These are phyloP conservation scores for Chlorociboria aeruginascens DNA, from an alignment of 495 filamentous ascomycete species.

Conservation along the genomic window DNA sequence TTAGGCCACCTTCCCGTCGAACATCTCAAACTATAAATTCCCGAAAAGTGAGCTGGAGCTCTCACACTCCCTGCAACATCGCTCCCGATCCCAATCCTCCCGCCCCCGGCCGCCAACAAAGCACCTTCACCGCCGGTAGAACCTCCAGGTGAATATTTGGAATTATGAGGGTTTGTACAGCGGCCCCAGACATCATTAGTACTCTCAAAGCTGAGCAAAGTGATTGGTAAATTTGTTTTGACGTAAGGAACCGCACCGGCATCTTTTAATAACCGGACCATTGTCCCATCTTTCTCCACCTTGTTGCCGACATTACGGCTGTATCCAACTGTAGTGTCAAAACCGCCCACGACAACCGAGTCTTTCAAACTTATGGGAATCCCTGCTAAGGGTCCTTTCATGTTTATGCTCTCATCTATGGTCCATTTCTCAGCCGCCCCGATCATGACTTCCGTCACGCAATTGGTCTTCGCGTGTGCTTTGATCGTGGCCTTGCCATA, in stretches of 20 bases:
- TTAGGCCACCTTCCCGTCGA: slow-evolving; percentile 96
- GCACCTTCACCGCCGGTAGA: slow-evolving; percentile 86
- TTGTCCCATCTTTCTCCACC: slow-evolving; percentile 51
- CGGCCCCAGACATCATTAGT: slow-evolving; percentile 84
- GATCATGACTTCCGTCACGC: slow-evolving; percentile 81
- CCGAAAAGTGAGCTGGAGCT: slow-evolving; percentile 79
- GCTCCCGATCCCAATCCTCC: slow-evolving; percentile 86
- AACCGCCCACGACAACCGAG: slow-evolving; percentile 72
- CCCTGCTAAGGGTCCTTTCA: slow-evolving; percentile 76
- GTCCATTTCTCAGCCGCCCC: slow-evolving; percentile 71
- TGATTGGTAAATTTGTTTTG: slow-evolving; percentile 90
- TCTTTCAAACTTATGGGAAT: slow-evolving; percentile 88
- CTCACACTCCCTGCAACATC: slow-evolving; percentile 92
- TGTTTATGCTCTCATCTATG: slow-evolving; percentile 45
- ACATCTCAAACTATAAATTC: slow-evolving; percentile 82
- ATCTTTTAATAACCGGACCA: slow-evolving; percentile 73
- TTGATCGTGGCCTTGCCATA: slow-evolving; percentile 82
- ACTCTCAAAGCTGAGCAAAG: slow-evolving; percentile 84
- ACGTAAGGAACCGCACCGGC: slow-evolving; percentile 94
- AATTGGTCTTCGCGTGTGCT: slow-evolving; percentile 83
- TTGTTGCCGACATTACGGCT: slow-evolving; percentile 59
- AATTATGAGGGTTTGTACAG: slow-evolving; percentile 72
- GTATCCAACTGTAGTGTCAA: slow-evolving; percentile 79
- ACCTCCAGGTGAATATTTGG: slow-evolving; percentile 78
- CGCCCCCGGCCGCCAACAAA: slow-evolving; percentile 71